Evolutionary conservation across 179 eudicot species (phyloP).

Genomic region (Gypsophila paniculata): DNA sequence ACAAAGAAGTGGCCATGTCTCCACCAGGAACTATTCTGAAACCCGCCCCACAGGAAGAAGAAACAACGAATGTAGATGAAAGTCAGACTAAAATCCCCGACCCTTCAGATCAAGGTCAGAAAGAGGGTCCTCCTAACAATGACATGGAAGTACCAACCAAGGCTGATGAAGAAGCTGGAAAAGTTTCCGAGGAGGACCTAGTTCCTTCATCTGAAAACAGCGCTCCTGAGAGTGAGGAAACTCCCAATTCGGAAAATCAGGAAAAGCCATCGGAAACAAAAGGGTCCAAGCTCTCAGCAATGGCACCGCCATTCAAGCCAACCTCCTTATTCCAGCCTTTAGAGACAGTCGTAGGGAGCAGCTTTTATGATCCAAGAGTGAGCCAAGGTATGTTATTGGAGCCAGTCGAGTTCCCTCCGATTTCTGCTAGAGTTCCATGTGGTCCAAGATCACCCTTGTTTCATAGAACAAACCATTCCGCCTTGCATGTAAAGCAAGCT

Average conservation of each 20-base stretch:
- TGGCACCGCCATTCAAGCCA: conserved; percentile 82
- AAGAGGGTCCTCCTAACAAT: conserved; percentile 24
- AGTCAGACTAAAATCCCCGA: conserved; percentile 18
- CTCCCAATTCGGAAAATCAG: conserved; percentile 29
- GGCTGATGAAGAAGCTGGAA: conserved; percentile 30
- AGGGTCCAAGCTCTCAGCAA: conserved; percentile 88
- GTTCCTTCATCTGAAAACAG: conserved; percentile 24
- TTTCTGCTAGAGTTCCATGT: conserved; percentile 84
- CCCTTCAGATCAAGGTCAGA: conserved; percentile 33
- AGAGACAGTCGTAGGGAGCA: conserved; percentile 32
- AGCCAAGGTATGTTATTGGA: conserved; percentile 62
- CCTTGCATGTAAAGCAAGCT: conserved; percentile 45
- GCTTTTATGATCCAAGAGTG: conserved; percentile 54
- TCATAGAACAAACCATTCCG: conserved; percentile 50
- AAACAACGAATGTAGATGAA: conserved; percentile 41
- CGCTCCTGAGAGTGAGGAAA: conserved; percentile 35
- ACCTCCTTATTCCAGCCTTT: conserved; percentile 40
- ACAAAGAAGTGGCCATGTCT: conserved; percentile 92
- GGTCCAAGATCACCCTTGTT: conserved; percentile 89
- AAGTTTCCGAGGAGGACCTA: conserved; percentile 35
- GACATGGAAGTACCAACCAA: conserved; percentile 29
- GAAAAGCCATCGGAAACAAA: conserved; percentile 59
- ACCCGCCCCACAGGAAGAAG: conserved; percentile 54
- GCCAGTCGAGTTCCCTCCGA: conserved; percentile 75
- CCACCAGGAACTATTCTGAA: conserved; percentile 92